These are phyloP conservation scores for Tephrocybe sp. DNA, from an alignment of 768 basidiomycete genomes.

Conservation along the genomic window DNA sequence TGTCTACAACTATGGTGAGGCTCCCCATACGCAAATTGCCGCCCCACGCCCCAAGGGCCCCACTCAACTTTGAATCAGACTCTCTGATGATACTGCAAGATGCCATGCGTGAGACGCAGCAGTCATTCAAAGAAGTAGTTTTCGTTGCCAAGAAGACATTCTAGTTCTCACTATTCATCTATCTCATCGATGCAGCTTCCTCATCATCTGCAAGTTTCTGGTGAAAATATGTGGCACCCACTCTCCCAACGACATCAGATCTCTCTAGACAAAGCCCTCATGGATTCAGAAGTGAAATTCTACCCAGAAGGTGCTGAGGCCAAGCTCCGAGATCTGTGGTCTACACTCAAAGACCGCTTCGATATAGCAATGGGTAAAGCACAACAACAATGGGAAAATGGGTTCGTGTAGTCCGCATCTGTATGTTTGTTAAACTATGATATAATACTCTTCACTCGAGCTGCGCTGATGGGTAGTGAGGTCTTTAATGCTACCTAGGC, in stretches of 20 bases:
- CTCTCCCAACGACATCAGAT: constrained; percentile 8
- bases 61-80: constrained; percentile 1
- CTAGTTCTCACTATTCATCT: background rate
- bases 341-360: constrained; percentile 1
- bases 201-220: background rate
- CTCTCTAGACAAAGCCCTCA: constrained; percentile 4
- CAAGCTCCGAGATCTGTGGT: constrained; percentile 6
- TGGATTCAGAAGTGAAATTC: constrained; percentile 6
- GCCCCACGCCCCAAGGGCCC: background rate
- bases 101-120: constrained; percentile 8
- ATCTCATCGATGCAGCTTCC: constrained; percentile 5
- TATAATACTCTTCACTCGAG: too few species aligned
- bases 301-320: constrained; percentile 5
- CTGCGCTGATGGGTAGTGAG: too few species aligned
- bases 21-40: too few species aligned
- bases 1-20: constrained; percentile 7
- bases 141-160: background rate
- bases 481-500: too few species aligned
- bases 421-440: too few species aligned
- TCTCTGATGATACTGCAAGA: constrained; percentile 3
- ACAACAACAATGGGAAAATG: constrained; percentile 6
- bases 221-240: constrained; percentile 10
- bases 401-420: background rate
- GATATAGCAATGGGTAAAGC: constrained; percentile 7
- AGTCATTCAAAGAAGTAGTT: constrained; percentile 7